Evolutionary conservation across 352 stramenopile species (phyloP).

Genomic region (Aphanomyces euteiches): DNA sequence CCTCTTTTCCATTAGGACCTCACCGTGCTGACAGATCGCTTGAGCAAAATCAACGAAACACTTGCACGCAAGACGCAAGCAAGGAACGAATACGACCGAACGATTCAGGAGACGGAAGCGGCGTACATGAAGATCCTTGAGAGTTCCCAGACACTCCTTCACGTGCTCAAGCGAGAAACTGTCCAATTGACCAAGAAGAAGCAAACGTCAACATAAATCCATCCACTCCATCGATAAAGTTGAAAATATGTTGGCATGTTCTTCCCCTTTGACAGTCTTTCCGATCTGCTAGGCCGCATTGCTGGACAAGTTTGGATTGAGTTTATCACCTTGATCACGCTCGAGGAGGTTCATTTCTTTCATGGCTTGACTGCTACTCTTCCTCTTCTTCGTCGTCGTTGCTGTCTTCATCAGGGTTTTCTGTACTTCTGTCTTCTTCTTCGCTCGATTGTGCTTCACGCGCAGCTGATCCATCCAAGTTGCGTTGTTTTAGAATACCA

Average conservation of each 20-base stretch:
- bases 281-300: too few species aligned
- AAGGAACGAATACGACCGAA: slow-evolving; percentile 91
- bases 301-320: too few species aligned
- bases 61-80: slow-evolving; percentile 86
- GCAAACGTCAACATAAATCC: slow-evolving; percentile 71
- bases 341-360: too few species aligned
- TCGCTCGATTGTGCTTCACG: background rate
- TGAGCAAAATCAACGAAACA: slow-evolving; percentile 90
- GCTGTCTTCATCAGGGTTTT: background rate
- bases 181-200: slow-evolving; percentile 95
- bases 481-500: slow-evolving; percentile 58
- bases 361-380: background rate
- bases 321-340: too few species aligned
- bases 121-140: slow-evolving; percentile 97
- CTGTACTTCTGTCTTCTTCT: slow-evolving; percentile 3
- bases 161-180: slow-evolving; percentile 93
- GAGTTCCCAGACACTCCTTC: slow-evolving; percentile 90
- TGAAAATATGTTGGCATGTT: too few species aligned
- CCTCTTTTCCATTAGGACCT: slow-evolving; percentile 51
- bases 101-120: slow-evolving; percentile 91
- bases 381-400: background rate
- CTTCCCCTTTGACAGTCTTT: too few species aligned
- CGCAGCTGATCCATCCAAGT: slow-evolving; percentile 65
- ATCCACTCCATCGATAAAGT: too few species aligned
- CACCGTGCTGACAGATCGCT: slow-evolving; percentile 84